Conservation (phyloP, 306 rosid genomes). For the Psophocarpus tetragonolobus region DNA sequence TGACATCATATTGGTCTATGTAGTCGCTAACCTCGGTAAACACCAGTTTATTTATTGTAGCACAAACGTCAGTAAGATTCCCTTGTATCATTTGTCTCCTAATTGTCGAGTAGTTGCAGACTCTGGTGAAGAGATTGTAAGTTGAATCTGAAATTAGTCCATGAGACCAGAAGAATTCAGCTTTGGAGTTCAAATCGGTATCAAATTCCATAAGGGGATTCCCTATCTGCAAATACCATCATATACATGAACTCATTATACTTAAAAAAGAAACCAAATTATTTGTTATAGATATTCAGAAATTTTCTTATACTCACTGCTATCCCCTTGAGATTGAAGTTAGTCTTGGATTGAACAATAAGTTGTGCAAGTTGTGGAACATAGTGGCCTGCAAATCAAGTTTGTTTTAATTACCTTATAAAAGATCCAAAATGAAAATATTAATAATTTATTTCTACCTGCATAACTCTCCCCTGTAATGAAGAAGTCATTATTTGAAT, state of each 20-base stretch:
- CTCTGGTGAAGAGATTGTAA: slow-evolving; percentile 27
- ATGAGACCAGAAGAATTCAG: slow-evolving; percentile 59
- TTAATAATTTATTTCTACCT: slow-evolving; percentile 36
- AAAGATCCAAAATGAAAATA: neutral
- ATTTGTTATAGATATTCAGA: neutral
- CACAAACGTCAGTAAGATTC: slow-evolving; percentile 31
- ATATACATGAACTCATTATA: neutral
- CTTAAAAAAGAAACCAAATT: neutral
- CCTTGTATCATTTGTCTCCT: slow-evolving; percentile 31
- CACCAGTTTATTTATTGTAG: neutral
- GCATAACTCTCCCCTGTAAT: slow-evolving; percentile 73
- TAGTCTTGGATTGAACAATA: slow-evolving; percentile 39
- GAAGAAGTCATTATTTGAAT: slow-evolving; percentile 49
- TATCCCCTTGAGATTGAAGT: slow-evolving; percentile 61
- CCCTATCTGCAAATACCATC: slow-evolving; percentile 52
- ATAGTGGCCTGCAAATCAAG: slow-evolving; percentile 58
- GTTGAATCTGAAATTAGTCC: slow-evolving; percentile 60
- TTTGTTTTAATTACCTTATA: neutral
- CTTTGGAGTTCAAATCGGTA: slow-evolving; percentile 53
- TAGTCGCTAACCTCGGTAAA: slow-evolving; percentile 32
- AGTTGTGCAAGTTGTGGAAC: slow-evolving; percentile 76
- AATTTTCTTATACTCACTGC: slow-evolving; percentile 50
- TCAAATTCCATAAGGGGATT: slow-evolving; percentile 66
- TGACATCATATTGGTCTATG: slow-evolving; percentile 46
- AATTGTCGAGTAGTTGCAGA: slow-evolving; percentile 52